Evolutionary conservation across 2,329 filamentous ascomycete species (phyloP).

Genomic region (Claviceps arundinis): DNA sequence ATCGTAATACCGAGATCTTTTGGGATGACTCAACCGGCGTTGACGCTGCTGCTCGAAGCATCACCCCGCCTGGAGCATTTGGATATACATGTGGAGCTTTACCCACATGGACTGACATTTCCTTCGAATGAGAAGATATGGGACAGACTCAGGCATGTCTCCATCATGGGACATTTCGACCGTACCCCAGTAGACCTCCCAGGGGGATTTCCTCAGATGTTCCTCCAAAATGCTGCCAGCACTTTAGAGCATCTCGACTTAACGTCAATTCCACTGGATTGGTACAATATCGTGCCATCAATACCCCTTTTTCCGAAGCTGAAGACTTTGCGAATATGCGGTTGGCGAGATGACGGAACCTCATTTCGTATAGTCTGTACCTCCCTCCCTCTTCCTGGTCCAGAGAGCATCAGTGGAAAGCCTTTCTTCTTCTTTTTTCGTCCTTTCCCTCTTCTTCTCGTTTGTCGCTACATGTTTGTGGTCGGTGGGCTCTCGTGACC

Average conservation of each 20-base stretch:
- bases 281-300: slow-evolving; percentile 4
- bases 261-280: slow-evolving; percentile 9
- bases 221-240: slow-evolving; percentile 8
- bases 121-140: slow-evolving; percentile 5
- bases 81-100: no score
- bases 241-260: slow-evolving; percentile 13
- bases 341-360: slow-evolving; percentile 7
- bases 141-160: slow-evolving; percentile 6
- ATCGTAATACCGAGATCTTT: no score
- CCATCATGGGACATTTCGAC: slow-evolving; percentile 2
- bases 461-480: no score
- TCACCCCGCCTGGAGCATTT: no score
- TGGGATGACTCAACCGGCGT: no score
- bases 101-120: not conserved
- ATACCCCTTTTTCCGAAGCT: slow-evolving; percentile 15
- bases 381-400: not conserved
- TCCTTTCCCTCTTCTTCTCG: no score
- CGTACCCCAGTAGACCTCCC: no score
- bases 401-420: no score
- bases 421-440: no score
- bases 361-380: slow-evolving; percentile 4
- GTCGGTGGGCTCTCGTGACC: no score
- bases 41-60: no score
- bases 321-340: slow-evolving; percentile 14
- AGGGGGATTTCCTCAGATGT: slow-evolving; percentile 5